phyloP scores from a whole-genome alignment of 1,284 basidiomycete genomes.

The Violaceomyces palustris region DNA sequence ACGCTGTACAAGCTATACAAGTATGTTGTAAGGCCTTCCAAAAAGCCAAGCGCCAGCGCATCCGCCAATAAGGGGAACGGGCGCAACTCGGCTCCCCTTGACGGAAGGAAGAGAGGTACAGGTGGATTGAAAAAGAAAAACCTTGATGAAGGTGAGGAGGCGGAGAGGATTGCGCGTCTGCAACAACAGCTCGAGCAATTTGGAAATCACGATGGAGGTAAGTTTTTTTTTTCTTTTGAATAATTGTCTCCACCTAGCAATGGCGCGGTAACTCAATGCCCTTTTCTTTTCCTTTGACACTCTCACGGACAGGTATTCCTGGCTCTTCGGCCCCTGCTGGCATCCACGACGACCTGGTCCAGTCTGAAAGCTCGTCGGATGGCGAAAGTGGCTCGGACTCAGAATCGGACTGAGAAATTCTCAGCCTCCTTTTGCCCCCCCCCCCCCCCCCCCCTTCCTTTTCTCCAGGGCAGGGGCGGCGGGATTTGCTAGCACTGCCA shows the following conservation, averaged over 20 bases:
- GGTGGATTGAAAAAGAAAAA: constrained; percentile 52
- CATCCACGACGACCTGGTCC: constrained; percentile 49
- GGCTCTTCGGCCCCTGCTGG: constrained; percentile 9
- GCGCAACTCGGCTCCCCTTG: constrained; percentile 36
- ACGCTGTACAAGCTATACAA: constrained; percentile 53
- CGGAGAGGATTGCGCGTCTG: constrained; percentile 45
- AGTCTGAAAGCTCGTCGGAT: constrained; percentile 44
- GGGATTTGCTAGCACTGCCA: too few species aligned
- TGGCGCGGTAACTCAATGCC: not conserved
- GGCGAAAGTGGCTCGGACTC: constrained; percentile 28
- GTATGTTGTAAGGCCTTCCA: constrained; percentile 50
- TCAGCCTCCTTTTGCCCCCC: not conserved
- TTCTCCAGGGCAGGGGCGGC: too few species aligned
- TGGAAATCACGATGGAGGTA: constrained; percentile 27
- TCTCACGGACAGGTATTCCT: too few species aligned
- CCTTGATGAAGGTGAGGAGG: constrained; percentile 50
- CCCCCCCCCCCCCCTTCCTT: not conserved
- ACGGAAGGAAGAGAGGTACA: constrained; percentile 49
- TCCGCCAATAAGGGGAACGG: constrained; percentile 20
- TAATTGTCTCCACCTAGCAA: not conserved
- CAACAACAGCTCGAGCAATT: constrained; percentile 50
- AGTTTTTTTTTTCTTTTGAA: not conserved
- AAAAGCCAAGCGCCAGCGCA: constrained; percentile 14
- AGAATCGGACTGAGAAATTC: constrained; percentile 23
- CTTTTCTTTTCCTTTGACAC: not conserved